Evolutionary conservation across 306 rosid species (phyloP).

Genomic region (Potentilla sterilis): DNA sequence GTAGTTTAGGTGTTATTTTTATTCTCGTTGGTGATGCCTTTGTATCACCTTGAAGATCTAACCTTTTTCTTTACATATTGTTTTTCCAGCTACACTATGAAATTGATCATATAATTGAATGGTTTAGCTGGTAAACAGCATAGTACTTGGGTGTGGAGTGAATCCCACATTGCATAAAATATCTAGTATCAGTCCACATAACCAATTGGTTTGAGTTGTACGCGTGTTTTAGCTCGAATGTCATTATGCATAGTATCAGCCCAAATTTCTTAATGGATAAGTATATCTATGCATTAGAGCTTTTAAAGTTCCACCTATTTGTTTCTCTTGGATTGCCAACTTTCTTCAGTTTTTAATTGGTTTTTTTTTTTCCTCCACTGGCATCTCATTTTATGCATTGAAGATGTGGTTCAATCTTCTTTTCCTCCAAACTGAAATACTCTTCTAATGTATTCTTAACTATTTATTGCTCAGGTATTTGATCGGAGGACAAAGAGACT

Average conservation of each 20-base stretch:
- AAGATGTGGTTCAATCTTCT: conserved; percentile 6
- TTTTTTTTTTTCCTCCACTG: background rate
- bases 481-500: conserved; percentile 90
- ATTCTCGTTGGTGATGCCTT: background rate
- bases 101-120: background rate
- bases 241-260: too few species aligned
- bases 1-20: background rate
- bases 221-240: too few species aligned
- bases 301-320: background rate
- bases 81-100: background rate
- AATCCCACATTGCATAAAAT: background rate
- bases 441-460: conserved; percentile 14
- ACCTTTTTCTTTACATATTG: background rate
- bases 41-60: background rate
- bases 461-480: conserved; percentile 54
- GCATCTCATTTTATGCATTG: conserved; percentile 2
- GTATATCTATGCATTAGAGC: background rate
- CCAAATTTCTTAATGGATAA: too few species aligned
- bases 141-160: background rate
- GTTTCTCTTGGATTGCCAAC: background rate
- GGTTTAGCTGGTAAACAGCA: background rate
- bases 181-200: background rate
- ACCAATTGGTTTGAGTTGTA: background rate
- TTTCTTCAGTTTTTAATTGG: background rate
- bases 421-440: too few species aligned